Base-by-base conservation (phyloP, 2,329 filamentous ascomycete species). In the Nemania sp. region DNA sequence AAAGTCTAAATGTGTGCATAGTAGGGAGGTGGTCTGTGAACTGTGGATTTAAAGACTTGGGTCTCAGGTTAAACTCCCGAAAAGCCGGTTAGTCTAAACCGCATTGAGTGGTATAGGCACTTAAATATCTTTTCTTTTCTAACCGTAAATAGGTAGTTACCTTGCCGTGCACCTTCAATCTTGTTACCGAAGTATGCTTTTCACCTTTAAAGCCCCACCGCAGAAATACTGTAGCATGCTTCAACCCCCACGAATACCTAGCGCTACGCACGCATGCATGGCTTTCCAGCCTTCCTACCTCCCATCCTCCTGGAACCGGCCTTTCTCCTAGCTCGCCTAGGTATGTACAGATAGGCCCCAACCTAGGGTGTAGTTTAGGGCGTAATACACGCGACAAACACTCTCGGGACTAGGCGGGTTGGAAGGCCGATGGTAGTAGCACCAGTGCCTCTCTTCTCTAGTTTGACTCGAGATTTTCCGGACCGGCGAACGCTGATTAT, bases 271-370 rank as follows among this genome's bases (percentile, higher is more conserved):
- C 53, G 43, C 38, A 35, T 55, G 35, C 20, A 10, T 45, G 43
- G 29, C 24, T 57, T 49, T 52, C 35, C 43, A 66, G 63, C 62
- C 62, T 62, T 68, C 47, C 54, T 49, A 62, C 60, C 41, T 38
- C n/a, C 24, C n/a, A 27, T 29, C 27, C 54, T 63, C 67, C 67
- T 66, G 41, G 67, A 22, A 66, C 61, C 67, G 66, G 62, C 62
- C 56, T 22, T 56, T 54, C 58, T 20, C 20, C 29, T 29, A 15
- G 41, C 11, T n/a, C 15, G n/a, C n/a, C n/a, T n/a, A n/a, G n/a
- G n/a, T n/a, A n/a, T n/a, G n/a, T n/a, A n/a, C n/a, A n/a, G n/a
- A n/a, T n/a, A n/a, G n/a, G n/a, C n/a, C n/a, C n/a, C n/a, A n/a
- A n/a, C n/a, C n/a, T n/a, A n/a, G n/a, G n/a, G n/a, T n/a, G n/a